Base-by-base conservation (phyloP, 2,329 filamentous ascomycete genomes). In the Fusarium palustre region DNA sequence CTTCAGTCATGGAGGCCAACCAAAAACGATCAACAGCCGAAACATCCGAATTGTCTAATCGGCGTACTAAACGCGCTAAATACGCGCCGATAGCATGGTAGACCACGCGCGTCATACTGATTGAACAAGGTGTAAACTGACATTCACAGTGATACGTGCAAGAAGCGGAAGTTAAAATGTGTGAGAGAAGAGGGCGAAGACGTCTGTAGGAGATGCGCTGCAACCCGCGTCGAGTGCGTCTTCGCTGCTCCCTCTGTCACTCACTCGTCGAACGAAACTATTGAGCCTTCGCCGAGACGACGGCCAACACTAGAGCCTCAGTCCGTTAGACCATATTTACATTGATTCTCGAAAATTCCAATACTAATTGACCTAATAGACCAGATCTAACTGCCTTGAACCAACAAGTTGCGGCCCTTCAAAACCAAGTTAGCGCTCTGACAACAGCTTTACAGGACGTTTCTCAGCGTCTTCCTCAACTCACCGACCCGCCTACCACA, bases 41-140 rank as follows among this genome's bases (percentile, higher is more conserved):
- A 12, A 39, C 55, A 12, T 20, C 25, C 3, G 28, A 46, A 3
- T 45, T 22, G 9, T 49, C 55, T 2, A 24, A 10, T 6, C 59
- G 39, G 4, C 45, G 59, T 12, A 60, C 13, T 5, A 62, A 62
- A 46, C 59, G 59, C 56, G 59, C 55, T 13, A 62, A 62, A 22
- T 62, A 62, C 59, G 55, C 59, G 39, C 38, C 59, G 13, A 20
- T 62, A 34, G 59, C 59, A 22, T 62, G 59, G 59, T 62, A 60
- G 20, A 43, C 33, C 53, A 60, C 25, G 45, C 33, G 33, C 12
- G 0, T 24, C 5, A 12, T 9, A 5, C 18, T 8, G 7, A 7
- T 15, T n/a, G 10, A 3, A 25, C 13, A 5, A 3, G 16, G n/a
- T 10, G n/a, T 39, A 4, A n/a, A 22, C 43, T 60, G 38, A 61